These are phyloP conservation scores for Globisporangium recalcitrans DNA, from an alignment of 352 stramenopile species.

Conservation along the genomic window DNA sequence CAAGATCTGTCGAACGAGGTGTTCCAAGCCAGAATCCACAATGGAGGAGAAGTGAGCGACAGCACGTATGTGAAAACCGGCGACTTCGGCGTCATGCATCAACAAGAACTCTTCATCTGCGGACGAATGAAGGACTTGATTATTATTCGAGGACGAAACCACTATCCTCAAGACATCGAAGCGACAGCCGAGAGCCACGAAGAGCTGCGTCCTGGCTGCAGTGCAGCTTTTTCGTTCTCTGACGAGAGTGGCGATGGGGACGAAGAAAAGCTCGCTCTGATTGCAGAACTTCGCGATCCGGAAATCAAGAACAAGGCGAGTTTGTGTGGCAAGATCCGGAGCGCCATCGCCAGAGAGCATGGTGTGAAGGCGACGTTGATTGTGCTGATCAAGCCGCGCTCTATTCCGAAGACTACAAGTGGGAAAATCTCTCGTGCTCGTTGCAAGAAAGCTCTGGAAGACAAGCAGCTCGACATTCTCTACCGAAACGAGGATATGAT, in stretches of 20 bases:
- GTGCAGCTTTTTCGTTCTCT: constrained; percentile 90
- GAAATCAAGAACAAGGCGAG: constrained; percentile 68
- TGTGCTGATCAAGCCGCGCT: constrained; percentile 87
- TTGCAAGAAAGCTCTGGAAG: constrained; percentile 63
- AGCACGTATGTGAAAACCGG: constrained; percentile 91
- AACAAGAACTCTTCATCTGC: constrained; percentile 96
- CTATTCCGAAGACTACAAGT: constrained; percentile 97
- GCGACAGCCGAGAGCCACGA: constrained; percentile 81
- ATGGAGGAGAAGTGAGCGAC: constrained; percentile 20
- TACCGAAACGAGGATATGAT: constrained; percentile 84
- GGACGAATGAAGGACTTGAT: constrained; percentile 98
- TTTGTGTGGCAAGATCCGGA: constrained; percentile 67
- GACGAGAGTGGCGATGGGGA: constrained; percentile 26
- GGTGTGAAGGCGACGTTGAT: constrained; percentile 87
- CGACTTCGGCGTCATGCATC: constrained; percentile 96
- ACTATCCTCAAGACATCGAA: constrained; percentile 99
- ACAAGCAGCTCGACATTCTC: constrained; percentile 55
- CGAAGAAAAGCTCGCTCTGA: constrained; percentile 69
- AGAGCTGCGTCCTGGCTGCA: constrained; percentile 92
- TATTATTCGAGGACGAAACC: constrained; percentile 98
- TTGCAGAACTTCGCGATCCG: constrained; percentile 70
- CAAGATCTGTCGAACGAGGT: constrained; percentile 71
- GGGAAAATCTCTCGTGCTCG: constrained; percentile 96
- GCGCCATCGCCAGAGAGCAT: constrained; percentile 69
- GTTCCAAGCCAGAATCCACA: constrained; percentile 86